These are phyloP conservation scores for Musa acuminata DNA, from an alignment of 176 grass and related monocot species.

Conservation along the genomic window DNA sequence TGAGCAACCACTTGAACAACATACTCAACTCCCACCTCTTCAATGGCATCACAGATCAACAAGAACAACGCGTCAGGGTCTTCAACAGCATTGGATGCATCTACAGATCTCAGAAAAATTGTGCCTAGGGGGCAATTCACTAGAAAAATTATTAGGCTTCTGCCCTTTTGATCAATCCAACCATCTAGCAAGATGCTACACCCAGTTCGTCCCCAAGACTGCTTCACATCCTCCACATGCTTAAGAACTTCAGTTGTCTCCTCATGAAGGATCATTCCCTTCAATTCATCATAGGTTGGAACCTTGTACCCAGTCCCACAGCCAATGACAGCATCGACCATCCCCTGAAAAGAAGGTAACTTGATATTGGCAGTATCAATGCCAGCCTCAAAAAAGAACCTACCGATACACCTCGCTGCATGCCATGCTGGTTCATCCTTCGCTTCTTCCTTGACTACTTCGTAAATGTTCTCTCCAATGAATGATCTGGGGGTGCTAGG, in stretches of 20 bases:
- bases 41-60: constrained; percentile 40
- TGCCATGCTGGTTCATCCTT: constrained; percentile 24
- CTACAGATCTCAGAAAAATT: constrained; percentile 62
- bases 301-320: constrained; percentile 19
- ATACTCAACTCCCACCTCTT: constrained; percentile 46
- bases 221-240: constrained; percentile 34
- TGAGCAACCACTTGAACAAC: constrained; percentile 67
- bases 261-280: constrained; percentile 49
- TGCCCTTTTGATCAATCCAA: constrained; percentile 49
- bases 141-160: constrained; percentile 44
- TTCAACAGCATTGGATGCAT: constrained; percentile 37
- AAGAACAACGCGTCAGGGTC: constrained; percentile 45
- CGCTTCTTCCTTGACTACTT: constrained; percentile 14
- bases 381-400: constrained; percentile 57
- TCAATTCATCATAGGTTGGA: constrained; percentile 34
- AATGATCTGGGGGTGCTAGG: background rate
- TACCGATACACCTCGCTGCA: constrained; percentile 45
- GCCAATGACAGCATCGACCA: constrained; percentile 42
- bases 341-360: constrained; percentile 42
- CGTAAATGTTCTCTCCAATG: constrained; percentile 12
- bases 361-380: constrained; percentile 45
- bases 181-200: constrained; percentile 67
- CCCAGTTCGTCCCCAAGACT: constrained; percentile 45
- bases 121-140: constrained; percentile 50
- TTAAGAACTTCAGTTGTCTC: constrained; percentile 43